A percentile compares a stretch with the other conserved stretches of the same genome.
Evolutionary conservation across 2,329 filamentous ascomycete species (phyloP).

Genomic region (Macrophomina pseudophaseolina): DNA sequence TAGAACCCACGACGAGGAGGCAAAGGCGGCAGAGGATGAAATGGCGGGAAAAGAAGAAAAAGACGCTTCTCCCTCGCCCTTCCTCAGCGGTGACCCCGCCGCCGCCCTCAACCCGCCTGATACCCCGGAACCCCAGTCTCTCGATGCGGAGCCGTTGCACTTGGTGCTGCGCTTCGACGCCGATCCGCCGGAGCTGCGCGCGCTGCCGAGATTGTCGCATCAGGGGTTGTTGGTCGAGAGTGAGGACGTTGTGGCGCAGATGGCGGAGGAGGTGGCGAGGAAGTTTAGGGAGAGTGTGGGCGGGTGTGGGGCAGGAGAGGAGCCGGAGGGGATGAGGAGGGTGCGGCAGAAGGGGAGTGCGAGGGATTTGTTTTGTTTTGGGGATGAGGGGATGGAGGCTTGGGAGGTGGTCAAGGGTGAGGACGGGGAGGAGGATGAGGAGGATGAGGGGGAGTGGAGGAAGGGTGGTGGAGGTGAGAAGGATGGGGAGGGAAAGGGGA

Average conservation of each 20-base stretch:
- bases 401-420: neutral
- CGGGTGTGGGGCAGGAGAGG: constrained; percentile 57
- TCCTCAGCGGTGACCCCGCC: neutral
- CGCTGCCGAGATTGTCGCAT: constrained; percentile 67
- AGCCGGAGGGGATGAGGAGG: constrained; percentile 41
- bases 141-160: constrained; percentile 30
- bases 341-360: constrained; percentile 48
- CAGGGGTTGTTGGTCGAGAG: constrained; percentile 58
- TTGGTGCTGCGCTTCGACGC: constrained; percentile 42
- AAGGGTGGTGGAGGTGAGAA: neutral
- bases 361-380: constrained; percentile 70
- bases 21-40: constrained; percentile 19
- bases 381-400: constrained; percentile 40
- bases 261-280: constrained; percentile 60
- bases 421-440: neutral
- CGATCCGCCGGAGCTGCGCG: constrained; percentile 45
- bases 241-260: constrained; percentile 58
- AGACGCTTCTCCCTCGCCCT: constrained; percentile 30
- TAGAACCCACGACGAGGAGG: neutral
- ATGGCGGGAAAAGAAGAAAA: constrained; percentile 8
- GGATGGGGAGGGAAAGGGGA: neutral
- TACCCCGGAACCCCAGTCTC: constrained; percentile 33
- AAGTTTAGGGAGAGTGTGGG: constrained; percentile 70
- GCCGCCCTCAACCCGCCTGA: neutral
- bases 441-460: neutral